Conservation (phyloP, 345 rosid genomes). For the Eutrema japonicum region DNA sequence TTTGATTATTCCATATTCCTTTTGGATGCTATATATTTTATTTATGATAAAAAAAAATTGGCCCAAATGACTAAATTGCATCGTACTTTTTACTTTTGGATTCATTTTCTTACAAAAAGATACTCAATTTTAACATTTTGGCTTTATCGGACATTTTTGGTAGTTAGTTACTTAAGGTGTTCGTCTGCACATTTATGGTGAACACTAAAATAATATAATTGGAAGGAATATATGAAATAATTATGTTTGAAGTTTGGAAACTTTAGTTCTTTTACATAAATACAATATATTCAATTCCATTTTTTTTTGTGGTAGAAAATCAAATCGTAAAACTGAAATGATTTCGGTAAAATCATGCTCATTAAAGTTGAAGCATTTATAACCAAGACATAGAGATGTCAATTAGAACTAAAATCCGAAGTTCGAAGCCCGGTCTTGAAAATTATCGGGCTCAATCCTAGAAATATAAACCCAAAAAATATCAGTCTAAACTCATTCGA, state of each 20-base stretch:
- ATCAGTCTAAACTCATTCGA: too few species aligned
- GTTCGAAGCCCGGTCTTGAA: too few species aligned
- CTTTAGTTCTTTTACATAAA: background rate
- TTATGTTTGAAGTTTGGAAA: background rate
- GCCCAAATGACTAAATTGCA: background rate
- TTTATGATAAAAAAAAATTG: background rate
- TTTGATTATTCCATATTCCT: constrained; percentile 23
- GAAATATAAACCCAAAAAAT: too few species aligned
- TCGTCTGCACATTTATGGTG: background rate
- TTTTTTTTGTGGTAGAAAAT: too few species aligned
- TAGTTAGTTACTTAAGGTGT: background rate
- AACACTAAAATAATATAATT: background rate
- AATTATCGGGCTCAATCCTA: too few species aligned
- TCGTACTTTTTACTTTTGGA: too few species aligned
- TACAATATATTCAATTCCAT: too few species aligned
- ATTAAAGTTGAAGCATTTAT: too few species aligned
- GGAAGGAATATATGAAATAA: background rate
- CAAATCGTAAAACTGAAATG: too few species aligned
- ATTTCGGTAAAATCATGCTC: too few species aligned
- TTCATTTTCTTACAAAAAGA: background rate
- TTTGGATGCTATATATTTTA: constrained; percentile 18
- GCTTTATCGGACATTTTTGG: constrained; percentile 6
- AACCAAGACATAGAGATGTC: too few species aligned
- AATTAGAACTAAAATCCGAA: too few species aligned
- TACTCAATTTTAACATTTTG: background rate